Evolutionary conservation across 352 stramenopile genomes (phyloP).

Genomic region (Pelagophyceae sp.): DNA sequence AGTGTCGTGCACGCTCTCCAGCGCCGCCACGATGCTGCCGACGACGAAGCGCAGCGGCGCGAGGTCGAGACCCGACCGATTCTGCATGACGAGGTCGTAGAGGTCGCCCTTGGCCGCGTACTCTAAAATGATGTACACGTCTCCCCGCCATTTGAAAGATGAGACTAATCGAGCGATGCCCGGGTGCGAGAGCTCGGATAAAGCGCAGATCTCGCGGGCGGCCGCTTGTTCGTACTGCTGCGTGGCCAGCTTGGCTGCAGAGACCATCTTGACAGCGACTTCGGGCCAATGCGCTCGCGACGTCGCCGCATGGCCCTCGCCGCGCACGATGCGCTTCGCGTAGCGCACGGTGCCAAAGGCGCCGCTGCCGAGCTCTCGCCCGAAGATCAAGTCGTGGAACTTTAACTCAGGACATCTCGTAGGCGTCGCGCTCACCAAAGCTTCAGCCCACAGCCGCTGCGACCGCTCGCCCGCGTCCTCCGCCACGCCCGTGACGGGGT

Average conservation of each 20-base stretch:
- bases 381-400: conserved; percentile 70
- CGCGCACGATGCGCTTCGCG: conserved; percentile 51
- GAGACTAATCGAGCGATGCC: conserved; percentile 64
- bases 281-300: not conserved
- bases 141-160: conserved; percentile 62
- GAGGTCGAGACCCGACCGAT: conserved; percentile 61
- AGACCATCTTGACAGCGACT: not conserved
- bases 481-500: conserved; percentile 8
- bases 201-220: conserved; percentile 59
- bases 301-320: not conserved
- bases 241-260: conserved; percentile 41
- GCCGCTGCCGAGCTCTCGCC: conserved; percentile 48
- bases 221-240: conserved; percentile 58
- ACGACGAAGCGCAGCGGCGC: conserved; percentile 58
- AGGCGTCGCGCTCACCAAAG: conserved; percentile 49
- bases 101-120: conserved; percentile 67
- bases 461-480: conserved; percentile 6
- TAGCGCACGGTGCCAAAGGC: conserved; percentile 61
- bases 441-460: conserved; percentile 44
- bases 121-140: conserved; percentile 67
- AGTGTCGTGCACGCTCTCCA: conserved; percentile 60
- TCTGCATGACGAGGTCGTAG: conserved; percentile 52
- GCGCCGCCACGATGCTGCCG: conserved; percentile 59
- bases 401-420: conserved; percentile 49
- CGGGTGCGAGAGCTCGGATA: conserved; percentile 59